Evolutionary conservation across 495 filamentous ascomycete genomes (phyloP), one percentile per base, ranked within the genome.

Genomic region (Cercophora sp.): DNA sequence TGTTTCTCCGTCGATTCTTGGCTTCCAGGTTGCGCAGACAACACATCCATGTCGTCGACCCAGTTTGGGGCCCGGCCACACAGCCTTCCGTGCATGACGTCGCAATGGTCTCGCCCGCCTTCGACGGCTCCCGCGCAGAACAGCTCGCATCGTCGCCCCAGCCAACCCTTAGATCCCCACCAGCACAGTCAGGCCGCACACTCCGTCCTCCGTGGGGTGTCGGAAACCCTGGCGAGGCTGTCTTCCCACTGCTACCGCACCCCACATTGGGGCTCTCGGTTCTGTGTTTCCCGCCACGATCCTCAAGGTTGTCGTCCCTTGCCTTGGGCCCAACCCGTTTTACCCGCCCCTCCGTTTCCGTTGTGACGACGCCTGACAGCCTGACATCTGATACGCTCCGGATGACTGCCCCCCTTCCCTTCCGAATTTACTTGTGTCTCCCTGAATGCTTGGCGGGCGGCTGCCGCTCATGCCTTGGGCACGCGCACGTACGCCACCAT

Each of bases 311-410:
- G n/a, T n/a, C n/a, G n/a, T n/a, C n/a, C 51, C 57, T 48, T 19
- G 52, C 50, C 54, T 34, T 60, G 50, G 48, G 41, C 16, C 57
- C 57, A 59, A 56, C 52, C 64, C 64, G 71, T 74, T 74, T 76
- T 70, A 74, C 56, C 69, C 66, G 48, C 43, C 46, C 46, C 46
- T 53, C 52, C 8, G 58, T 50, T 67, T 66, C 67, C 58, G 62
- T 51, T n/a, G n/a, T n/a, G 57, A 37, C 49, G 55, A 59, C 61
- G 62, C 64, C 60, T 61, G 61, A 64, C 53, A 65, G 62, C 61
- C 62, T 59, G 60, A 59, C 53, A 66, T 65, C 68, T 76, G 72
- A 76, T 58, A 74, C 73, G 65, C 66, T 52, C 66, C 71, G 73
- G 73, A 74, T 67, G 65, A 48, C 52, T 65, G 56, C 66, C 66